phyloP scores from a whole-genome alignment of 176 grass and related monocot species.

The Saccharum officinarum region DNA sequence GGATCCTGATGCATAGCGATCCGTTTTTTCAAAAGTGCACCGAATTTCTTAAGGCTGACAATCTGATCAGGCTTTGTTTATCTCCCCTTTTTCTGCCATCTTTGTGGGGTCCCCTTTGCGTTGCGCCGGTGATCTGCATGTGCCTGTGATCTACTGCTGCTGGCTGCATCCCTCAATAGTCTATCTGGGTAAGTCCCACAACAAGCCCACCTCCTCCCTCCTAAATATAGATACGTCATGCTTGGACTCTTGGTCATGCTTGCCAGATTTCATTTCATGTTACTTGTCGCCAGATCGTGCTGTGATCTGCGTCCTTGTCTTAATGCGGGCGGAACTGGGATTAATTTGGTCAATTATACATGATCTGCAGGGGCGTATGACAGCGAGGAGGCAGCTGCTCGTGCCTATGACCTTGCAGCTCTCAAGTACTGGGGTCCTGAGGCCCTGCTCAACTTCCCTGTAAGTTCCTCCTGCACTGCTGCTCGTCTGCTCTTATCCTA shows the following conservation, averaged over 20 bases:
- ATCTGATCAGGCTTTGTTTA: constrained; percentile 41
- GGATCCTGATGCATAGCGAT: constrained; percentile 27
- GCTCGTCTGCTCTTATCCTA: background rate
- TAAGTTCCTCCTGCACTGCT: constrained; percentile 30
- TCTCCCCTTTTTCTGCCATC: constrained; percentile 21
- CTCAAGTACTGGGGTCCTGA: constrained; percentile 88
- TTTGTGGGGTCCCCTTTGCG: constrained; percentile 34
- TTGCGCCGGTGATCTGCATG: constrained; percentile 44
- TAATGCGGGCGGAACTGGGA: background rate
- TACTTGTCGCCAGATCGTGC: background rate
- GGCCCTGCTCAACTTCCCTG: constrained; percentile 72
- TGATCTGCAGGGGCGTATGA: constrained; percentile 82
- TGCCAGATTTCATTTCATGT: constrained; percentile 38
- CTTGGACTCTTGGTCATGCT: constrained; percentile 4
- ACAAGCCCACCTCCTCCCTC: background rate
- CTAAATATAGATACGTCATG: background rate
- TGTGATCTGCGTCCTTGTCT: constrained; percentile 11
- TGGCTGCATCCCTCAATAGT: constrained; percentile 40
- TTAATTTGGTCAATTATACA: background rate
- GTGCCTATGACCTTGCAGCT: constrained; percentile 81
- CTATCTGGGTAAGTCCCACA: constrained; percentile 69
- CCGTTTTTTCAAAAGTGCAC: constrained; percentile 21
- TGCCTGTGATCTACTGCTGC: constrained; percentile 45
- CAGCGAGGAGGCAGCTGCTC: constrained; percentile 78
- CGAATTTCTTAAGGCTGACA: constrained; percentile 65